Conservation (phyloP, 768 basidiomycete genomes). For the Tephrocybe sp. region DNA sequence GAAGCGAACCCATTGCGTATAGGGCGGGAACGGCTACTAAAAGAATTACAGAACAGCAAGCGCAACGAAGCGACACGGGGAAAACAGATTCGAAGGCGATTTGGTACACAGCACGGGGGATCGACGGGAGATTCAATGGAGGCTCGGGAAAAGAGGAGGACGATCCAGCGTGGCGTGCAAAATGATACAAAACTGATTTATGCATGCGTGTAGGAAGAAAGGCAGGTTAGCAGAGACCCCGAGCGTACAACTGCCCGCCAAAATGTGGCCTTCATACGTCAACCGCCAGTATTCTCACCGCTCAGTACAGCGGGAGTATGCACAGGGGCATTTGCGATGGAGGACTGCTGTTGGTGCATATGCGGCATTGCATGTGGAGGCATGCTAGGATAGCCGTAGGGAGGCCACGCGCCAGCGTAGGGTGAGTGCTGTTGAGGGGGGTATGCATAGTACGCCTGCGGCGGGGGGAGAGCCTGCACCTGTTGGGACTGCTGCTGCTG, state of each 20-base stretch:
- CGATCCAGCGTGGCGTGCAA: constrained; percentile 6
- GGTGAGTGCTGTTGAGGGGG: constrained; percentile 9
- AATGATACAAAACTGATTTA: not conserved
- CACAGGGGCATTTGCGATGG: constrained; percentile 14
- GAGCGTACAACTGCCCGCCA: constrained; percentile 19
- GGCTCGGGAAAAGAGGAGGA: constrained; percentile 14
- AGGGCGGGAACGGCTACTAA: not conserved
- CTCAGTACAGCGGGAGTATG: not conserved
- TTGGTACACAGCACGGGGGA: constrained; percentile 5
- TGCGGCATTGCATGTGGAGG: not conserved
- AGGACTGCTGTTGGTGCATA: constrained; percentile 16
- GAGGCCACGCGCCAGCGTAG: constrained; percentile 1
- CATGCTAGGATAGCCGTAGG: constrained; percentile 11
- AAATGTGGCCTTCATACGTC: not conserved
- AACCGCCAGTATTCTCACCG: constrained; percentile 7
- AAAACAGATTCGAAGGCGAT: constrained; percentile 4
- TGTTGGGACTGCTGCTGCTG: constrained; percentile 7
- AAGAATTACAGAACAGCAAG: constrained; percentile 9
- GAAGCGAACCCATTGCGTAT: constrained; percentile 2
- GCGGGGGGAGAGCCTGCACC: not conserved
- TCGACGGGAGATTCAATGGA: constrained; percentile 2
- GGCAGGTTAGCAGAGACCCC: constrained; percentile 20
- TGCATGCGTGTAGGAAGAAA: constrained; percentile 10
- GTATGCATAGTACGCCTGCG: constrained; percentile 12
- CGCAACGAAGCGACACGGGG: constrained; percentile 2